Conservation (phyloP, 1,139 yeast species). For the Tardiomyces digboiensis region DNA sequence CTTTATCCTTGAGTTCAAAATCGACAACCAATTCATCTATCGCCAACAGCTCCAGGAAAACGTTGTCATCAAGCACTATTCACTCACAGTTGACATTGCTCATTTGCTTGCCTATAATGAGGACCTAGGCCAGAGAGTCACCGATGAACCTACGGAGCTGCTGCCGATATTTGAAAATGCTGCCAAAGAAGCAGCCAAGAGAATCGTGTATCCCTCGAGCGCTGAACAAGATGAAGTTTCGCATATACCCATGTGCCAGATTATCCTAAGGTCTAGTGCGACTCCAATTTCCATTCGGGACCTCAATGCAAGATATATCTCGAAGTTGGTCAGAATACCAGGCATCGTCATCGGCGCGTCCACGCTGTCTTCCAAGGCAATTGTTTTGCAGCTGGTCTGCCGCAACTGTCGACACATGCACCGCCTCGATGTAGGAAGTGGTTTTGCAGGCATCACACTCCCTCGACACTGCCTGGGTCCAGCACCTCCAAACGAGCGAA, state of each 20-base stretch:
- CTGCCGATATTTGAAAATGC: constrained; percentile 87
- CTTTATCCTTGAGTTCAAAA: constrained; percentile 79
- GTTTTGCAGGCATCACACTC: constrained; percentile 69
- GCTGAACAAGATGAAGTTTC: constrained; percentile 8
- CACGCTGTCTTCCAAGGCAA: constrained; percentile 82
- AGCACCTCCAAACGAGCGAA: constrained; percentile 44
- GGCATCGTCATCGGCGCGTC: constrained; percentile 94
- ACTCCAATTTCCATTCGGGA: constrained; percentile 68
- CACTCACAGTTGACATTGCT: constrained; percentile 67
- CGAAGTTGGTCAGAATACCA: constrained; percentile 82
- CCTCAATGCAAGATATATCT: constrained; percentile 78
- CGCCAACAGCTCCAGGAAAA: constrained; percentile 90
- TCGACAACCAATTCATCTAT: constrained; percentile 75
- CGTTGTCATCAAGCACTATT: constrained; percentile 65
- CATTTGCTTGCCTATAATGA: constrained; percentile 86
- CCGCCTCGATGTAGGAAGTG: constrained; percentile 54
- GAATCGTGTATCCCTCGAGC: constrained; percentile 49
- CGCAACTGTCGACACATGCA: constrained; percentile 78
- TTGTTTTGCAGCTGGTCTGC: constrained; percentile 77
- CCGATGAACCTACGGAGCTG: constrained; percentile 84
- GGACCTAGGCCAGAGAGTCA: constrained; percentile 72
- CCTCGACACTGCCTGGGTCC: constrained; percentile 62
- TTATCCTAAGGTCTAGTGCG: constrained; percentile 67
- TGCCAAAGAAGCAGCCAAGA: constrained; percentile 80
- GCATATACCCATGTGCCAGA: constrained; percentile 69